phyloP scores from a whole-genome alignment of 352 stramenopile genomes.

The Phytophthora meadii region DNA sequence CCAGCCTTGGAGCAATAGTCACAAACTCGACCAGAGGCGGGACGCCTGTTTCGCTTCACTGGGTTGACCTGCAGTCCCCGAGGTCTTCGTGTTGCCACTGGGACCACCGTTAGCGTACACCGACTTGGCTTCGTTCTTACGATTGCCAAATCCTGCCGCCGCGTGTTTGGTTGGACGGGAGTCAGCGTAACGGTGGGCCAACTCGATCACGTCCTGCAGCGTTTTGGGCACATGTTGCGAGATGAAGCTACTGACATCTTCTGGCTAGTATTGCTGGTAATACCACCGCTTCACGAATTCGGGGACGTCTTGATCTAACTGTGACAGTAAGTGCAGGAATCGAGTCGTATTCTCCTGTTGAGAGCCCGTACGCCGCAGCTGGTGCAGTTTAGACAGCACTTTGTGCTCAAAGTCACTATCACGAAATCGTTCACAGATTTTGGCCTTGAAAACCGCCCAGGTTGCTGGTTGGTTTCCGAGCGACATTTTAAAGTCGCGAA shows the following conservation, averaged over 20 bases:
- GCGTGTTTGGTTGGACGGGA: neutral
- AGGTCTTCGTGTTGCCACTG: neutral
- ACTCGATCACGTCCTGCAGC: neutral
- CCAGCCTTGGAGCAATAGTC: neutral
- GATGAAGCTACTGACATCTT: slow-evolving; percentile 1
- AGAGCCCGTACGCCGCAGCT: neutral
- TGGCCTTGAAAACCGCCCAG: slow-evolving; percentile 7
- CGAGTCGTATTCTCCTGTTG: slow-evolving; percentile 6
- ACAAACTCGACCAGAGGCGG: neutral
- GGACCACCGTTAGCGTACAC: neutral
- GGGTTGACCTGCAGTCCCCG: neutral
- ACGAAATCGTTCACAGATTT: slow-evolving; percentile 4
- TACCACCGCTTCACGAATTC: slow-evolving; percentile 3
- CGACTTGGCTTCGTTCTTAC: neutral
- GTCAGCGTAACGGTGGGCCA: neutral
- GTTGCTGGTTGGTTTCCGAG: slow-evolving; percentile 3
- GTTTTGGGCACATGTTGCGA: slow-evolving; percentile 2
- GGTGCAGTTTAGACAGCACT: slow-evolving; percentile 5
- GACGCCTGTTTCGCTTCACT: neutral
- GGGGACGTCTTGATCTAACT: slow-evolving; percentile 7
- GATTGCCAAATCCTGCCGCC: neutral
- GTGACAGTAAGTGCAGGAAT: slow-evolving; percentile 6
- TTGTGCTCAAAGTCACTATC: slow-evolving; percentile 12
- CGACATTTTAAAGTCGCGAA: slow-evolving; percentile 9
- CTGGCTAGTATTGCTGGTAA: neutral